Evolutionary conservation across 352 stramenopile genomes (phyloP).

Genomic region (Paralagenidium karlingii): DNA sequence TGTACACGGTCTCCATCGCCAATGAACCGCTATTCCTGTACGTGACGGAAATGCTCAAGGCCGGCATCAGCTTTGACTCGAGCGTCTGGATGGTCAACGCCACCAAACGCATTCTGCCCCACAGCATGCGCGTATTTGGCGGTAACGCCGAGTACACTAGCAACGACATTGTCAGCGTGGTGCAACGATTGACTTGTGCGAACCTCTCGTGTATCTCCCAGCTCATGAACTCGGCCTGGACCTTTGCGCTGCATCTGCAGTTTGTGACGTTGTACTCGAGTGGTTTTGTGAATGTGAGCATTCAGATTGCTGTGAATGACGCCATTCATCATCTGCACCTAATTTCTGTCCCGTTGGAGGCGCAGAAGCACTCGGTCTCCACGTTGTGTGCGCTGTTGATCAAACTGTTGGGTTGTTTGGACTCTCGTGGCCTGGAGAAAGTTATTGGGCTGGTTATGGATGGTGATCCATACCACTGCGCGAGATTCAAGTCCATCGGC

Average conservation of each 20-base stretch:
- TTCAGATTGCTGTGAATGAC: slow-evolving; percentile 24
- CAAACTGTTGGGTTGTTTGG: slow-evolving; percentile 14
- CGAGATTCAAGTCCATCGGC: slow-evolving; percentile 15
- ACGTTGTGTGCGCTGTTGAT: slow-evolving; percentile 10
- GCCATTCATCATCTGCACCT: slow-evolving; percentile 35
- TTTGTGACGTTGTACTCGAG: slow-evolving; percentile 19
- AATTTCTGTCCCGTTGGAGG: slow-evolving; percentile 18
- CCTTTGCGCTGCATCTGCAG: slow-evolving; percentile 23
- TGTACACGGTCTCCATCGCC: slow-evolving; percentile 12
- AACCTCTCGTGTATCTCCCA: slow-evolving; percentile 22
- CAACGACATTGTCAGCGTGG: slow-evolving; percentile 10
- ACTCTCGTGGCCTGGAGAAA: slow-evolving; percentile 22
- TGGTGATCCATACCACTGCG: slow-evolving; percentile 32
- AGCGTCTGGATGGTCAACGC: slow-evolving; percentile 22
- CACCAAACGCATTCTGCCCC: slow-evolving; percentile 13
- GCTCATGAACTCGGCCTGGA: slow-evolving; percentile 21
- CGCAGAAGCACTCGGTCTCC: slow-evolving; percentile 17
- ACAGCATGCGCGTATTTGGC: slow-evolving; percentile 6
- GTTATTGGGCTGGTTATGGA: slow-evolving; percentile 31
- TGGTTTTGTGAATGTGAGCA: slow-evolving; percentile 23
- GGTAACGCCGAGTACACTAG: slow-evolving; percentile 1
- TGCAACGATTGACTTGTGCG: slow-evolving; percentile 18
- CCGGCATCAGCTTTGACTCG: slow-evolving; percentile 11
- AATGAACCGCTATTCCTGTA: slow-evolving; percentile 22
- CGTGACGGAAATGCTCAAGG: slow-evolving; percentile 14